Evolutionary conservation across 139 green algal genomes (phyloP), one percentile per base, ranked within the genome.

Genomic region (Dunaliella sp.): DNA sequence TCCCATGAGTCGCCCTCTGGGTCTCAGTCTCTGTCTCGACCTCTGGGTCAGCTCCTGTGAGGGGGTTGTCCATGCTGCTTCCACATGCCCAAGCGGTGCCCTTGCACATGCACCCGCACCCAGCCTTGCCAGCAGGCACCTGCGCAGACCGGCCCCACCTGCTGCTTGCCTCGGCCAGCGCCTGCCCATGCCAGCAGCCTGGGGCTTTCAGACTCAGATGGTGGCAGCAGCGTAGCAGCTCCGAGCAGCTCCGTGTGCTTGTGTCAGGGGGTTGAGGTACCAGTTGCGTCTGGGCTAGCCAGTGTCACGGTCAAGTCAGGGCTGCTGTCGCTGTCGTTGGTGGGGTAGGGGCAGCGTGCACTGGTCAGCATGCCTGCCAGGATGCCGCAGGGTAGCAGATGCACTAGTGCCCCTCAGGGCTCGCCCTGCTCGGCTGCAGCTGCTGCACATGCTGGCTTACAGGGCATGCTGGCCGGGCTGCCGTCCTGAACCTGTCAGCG

Each of bases 21-120:
- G 82, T 72, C 79, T 72, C 31, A 33, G 37, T 79, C n/a, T 79
- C n/a, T 22, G n/a, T n/a, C n/a, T n/a, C n/a, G n/a, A n/a, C n/a
- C n/a, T n/a, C n/a, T n/a, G n/a, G n/a, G n/a, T n/a, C n/a, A n/a
- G 74, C 30, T 33, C 12, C 21, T 34, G 58, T 33, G 38, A 31
- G 38, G 36, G 28, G 21, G 76, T 36, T 87, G 34, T 84, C n/a
- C 35, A 26, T 36, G 84, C 48, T 7, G 48, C 48, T 65, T 7
- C 48, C 7, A 65, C 48, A 65, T 16, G 48, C 48, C 48, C 7
- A 16, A 16, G 48, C 48, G 48, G 48, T 65, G 48, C 16, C 48
- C 48, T 26, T 16, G 48, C 48, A 16, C 48, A 80, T 33, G n/a
- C 74, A 83, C 24, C n/a, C 2, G 30, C 35, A 36, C 7, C 82